Conservation (phyloP, 495 filamentous ascomycete species). For the Daldinia childiae region DNA sequence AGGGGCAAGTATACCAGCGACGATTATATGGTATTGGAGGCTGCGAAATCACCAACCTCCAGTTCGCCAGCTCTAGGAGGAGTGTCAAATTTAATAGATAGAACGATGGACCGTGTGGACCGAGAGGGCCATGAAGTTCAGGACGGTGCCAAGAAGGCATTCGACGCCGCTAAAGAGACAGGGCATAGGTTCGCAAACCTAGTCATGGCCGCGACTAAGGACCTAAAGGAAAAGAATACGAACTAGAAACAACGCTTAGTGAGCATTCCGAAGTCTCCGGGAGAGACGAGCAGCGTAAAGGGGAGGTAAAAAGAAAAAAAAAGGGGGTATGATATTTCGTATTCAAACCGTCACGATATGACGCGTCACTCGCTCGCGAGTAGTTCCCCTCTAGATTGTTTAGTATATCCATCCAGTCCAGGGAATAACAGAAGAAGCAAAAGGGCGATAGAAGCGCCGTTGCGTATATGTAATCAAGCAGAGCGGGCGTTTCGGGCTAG, state of each 20-base stretch:
- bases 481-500: conserved; percentile 32
- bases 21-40: conserved; percentile 45
- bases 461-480: conserved; percentile 16
- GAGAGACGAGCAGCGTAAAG: background rate
- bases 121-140: conserved; percentile 15
- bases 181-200: conserved; percentile 40
- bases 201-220: conserved; percentile 34
- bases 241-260: conserved; percentile 23
- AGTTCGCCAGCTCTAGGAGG: conserved; percentile 18
- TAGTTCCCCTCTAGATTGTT: conserved; percentile 3
- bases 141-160: conserved; percentile 14
- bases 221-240: conserved; percentile 35
- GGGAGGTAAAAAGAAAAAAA: background rate
- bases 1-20: conserved; percentile 41
- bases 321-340: background rate
- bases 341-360: conserved; percentile 10
- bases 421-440: background rate
- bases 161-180: conserved; percentile 36
- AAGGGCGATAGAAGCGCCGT: conserved; percentile 15
- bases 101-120: conserved; percentile 7
- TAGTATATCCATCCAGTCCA: background rate
- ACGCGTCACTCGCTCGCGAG: conserved; percentile 21
- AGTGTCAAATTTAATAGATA: conserved; percentile 18
- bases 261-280: conserved; percentile 25
- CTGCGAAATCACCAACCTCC: conserved; percentile 32